These are phyloP conservation scores for Paxillus ammoniavirescens DNA, from an alignment of 768 basidiomycete species.

Conservation along the genomic window DNA sequence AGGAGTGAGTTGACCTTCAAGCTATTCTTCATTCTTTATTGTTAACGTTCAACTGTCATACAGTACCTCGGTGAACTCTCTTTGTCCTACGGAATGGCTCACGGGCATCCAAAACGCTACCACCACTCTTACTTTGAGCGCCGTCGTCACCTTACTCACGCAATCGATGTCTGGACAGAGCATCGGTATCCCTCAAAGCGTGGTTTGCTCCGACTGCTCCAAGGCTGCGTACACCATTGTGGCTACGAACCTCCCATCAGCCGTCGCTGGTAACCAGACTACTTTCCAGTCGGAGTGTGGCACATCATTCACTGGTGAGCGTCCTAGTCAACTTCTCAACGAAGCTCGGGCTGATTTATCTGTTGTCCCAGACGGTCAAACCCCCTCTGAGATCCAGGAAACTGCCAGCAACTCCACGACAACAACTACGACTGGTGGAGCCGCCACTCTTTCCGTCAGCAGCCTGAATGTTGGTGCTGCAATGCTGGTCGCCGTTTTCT, in stretches of 20 bases:
- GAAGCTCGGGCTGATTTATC: neutral
- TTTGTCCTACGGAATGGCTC: constrained; percentile 61
- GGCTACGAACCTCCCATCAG: constrained; percentile 33
- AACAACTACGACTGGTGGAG: constrained; percentile 18
- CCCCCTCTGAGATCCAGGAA: constrained; percentile 25
- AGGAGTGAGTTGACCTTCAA: constrained; percentile 49
- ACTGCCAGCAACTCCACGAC: constrained; percentile 21
- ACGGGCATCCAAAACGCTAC: constrained; percentile 45
- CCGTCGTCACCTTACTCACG: constrained; percentile 13
- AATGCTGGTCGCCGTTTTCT: constrained; percentile 33
- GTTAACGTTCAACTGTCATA: constrained; percentile 1
- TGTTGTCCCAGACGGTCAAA: constrained; percentile 28
- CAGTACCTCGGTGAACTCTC: constrained; percentile 37
- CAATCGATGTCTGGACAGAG: constrained; percentile 5
- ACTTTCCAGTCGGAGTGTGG: constrained; percentile 42
- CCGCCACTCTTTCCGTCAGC: constrained; percentile 18
- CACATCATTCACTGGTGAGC: constrained; percentile 50
- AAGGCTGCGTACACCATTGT: constrained; percentile 51
- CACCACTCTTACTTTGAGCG: constrained; percentile 18
- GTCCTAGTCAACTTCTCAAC: neutral
- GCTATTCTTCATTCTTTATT: neutral
- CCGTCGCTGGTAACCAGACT: constrained; percentile 29
- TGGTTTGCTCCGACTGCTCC: constrained; percentile 53
- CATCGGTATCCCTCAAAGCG: constrained; percentile 30
- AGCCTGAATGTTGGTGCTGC: constrained; percentile 24